Conservation (phyloP, 768 basidiomycete genomes). For the Tylopilus sp. region DNA sequence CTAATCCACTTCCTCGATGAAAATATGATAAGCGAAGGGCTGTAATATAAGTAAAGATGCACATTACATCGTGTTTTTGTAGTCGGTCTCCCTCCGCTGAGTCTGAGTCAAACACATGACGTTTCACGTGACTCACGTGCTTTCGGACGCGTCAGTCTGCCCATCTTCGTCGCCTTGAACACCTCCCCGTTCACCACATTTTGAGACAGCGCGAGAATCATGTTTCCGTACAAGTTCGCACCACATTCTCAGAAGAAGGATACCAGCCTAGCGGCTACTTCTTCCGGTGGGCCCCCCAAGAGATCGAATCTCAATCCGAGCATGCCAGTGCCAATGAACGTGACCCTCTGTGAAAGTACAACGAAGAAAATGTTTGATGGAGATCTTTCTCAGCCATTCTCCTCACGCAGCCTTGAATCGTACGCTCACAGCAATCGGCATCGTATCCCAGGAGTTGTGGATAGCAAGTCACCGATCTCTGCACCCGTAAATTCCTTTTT, state of each 20-base stretch:
- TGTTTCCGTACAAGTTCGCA: slow-evolving; percentile 21
- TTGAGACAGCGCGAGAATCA: neutral
- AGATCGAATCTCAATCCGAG: slow-evolving; percentile 6
- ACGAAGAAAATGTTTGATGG: slow-evolving; percentile 5
- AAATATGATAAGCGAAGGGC: too few relatives aligned
- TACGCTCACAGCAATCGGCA: slow-evolving; percentile 2
- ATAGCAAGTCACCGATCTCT: neutral
- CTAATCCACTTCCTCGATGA: too few relatives aligned
- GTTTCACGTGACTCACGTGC: neutral
- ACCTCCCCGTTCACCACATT: too few relatives aligned
- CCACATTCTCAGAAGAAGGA: slow-evolving; percentile 12
- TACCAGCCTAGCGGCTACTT: neutral
- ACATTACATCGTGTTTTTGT: too few relatives aligned
- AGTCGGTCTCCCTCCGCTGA: too few relatives aligned
- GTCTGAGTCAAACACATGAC: too few relatives aligned
- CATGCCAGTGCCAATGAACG: too few relatives aligned
- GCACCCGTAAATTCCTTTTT: slow-evolving; percentile 6
- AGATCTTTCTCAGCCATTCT: slow-evolving; percentile 6
- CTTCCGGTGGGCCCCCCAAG: slow-evolving; percentile 7
- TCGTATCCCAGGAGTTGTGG: slow-evolving; percentile 1
- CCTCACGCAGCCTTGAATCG: slow-evolving; percentile 13
- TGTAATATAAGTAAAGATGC: too few relatives aligned
- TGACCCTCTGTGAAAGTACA: slow-evolving; percentile 5
- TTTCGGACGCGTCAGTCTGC: slow-evolving; percentile 2
- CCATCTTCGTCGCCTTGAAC: too few relatives aligned